These are phyloP conservation scores for Dichomitus squalens DNA, from an alignment of 1,284 basidiomycete genomes.

Conservation along the genomic window DNA sequence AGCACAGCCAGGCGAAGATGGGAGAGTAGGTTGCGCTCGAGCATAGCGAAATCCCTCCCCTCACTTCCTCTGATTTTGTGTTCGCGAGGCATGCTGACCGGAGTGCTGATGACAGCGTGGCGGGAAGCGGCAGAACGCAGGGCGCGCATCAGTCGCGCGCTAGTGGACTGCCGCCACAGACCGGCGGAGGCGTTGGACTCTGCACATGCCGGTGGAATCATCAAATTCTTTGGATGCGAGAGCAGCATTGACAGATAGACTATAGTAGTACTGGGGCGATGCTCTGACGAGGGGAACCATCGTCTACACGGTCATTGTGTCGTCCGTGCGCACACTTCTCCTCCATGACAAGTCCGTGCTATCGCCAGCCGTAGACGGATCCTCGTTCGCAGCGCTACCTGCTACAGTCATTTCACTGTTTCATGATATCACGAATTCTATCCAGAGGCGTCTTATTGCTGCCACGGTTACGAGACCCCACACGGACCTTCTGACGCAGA, in stretches of 20 bases:
- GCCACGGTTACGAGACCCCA: neutral
- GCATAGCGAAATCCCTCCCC: constrained; percentile 73
- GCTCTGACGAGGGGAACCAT: neutral
- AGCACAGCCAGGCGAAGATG: constrained; percentile 67
- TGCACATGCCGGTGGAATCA: too few relatives aligned
- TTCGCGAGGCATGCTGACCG: constrained; percentile 29
- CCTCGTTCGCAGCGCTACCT: neutral
- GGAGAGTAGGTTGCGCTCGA: constrained; percentile 71
- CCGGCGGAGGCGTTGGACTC: too few relatives aligned
- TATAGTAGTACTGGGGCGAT: neutral
- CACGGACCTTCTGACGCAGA: neutral
- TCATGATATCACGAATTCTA: neutral
- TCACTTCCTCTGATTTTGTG: constrained; percentile 45
- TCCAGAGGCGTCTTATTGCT: neutral
- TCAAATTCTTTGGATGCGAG: neutral
- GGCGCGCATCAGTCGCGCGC: too few relatives aligned
- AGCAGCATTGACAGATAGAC: neutral
- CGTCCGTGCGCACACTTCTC: neutral
- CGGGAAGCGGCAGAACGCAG: neutral
- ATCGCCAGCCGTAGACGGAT: too few relatives aligned
- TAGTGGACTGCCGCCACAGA: too few relatives aligned
- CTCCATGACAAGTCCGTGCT: too few relatives aligned
- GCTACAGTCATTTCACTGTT: neutral
- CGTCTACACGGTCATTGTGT: neutral
- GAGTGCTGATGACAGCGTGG: neutral